Base-by-base conservation (phyloP, 2,329 filamentous ascomycete genomes). In the Thermothelomyces thermophilus region DNA sequence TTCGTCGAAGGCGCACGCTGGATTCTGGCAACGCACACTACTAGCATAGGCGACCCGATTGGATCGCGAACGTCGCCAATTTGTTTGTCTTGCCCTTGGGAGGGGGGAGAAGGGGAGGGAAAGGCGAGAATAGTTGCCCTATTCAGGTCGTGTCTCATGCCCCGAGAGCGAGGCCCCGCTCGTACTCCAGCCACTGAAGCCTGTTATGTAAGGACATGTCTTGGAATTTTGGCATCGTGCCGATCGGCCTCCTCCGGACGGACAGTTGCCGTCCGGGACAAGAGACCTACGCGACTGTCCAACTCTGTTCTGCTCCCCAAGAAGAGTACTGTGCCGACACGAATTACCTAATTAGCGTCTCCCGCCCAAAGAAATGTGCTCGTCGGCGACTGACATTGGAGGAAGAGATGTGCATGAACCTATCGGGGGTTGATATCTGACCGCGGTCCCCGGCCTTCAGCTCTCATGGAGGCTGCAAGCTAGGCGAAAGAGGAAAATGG, bases 401-500 rank as follows among this genome's bases (percentile, higher is more conserved):
- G 3, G 20, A 16, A 16, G 3, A 28, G 20, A 35, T 2, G 5
- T 17, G n/a, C 11, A 6, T 14, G 22, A 33, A 20, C 45, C 49
- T 51, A 51, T 51, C 49, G 46, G 26, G 14, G 20, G n/a, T n/a
- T 8, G 10, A 14, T 6, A 2, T 26, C 11, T n/a, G 5, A 16
- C 3, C 10, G 40, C 35, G 28, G 42, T 13, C 22, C 41, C 36
- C 34, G 49, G 51, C 31, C 30, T 50, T 58, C 56, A 58, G 56
- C 56, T 56, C 46, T 40, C 33, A 41, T 55, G 47, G 41, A 46
- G 28, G 11, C 41, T 48, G 56, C 50, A 53, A 48, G 51, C 41
- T 24, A 48, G 41, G 40, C 45, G 34, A 39, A 51, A 48, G n/a
- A 13, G 41, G 54, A 45, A 50, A 13, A 13, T 13, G 8, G 11